Conservation (phyloP, 805 yeast species). For the Suhomyces tanzawaensis region DNA sequence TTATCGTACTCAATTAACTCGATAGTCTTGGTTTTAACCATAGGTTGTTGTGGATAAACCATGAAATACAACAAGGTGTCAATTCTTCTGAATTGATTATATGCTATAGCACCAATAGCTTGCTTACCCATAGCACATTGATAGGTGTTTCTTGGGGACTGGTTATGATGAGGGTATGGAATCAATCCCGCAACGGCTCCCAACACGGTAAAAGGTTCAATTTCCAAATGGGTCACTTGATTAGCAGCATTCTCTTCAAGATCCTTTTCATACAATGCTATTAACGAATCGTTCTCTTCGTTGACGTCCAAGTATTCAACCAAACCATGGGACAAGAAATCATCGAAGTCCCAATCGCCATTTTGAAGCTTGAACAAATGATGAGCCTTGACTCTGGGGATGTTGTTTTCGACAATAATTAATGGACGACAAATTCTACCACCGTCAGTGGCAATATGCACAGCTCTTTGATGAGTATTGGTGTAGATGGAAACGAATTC, state of each 20-base stretch:
- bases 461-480: constrained; percentile 86
- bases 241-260: constrained; percentile 41
- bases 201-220: constrained; percentile 88
- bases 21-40: constrained; percentile 97
- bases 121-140: constrained; percentile 98
- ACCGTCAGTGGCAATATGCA: constrained; percentile 98
- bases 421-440: constrained; percentile 97
- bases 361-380: constrained; percentile 62
- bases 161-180: constrained; percentile 92
- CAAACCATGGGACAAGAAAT: constrained; percentile 77
- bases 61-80: constrained; percentile 89
- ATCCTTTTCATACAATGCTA: constrained; percentile 54
- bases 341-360: constrained; percentile 87
- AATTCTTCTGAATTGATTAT: constrained; percentile 92
- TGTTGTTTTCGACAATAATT: constrained; percentile 76
- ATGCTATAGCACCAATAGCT: constrained; percentile 99
- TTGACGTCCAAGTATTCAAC: constrained; percentile 94
- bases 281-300: constrained; percentile 16
- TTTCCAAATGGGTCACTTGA: constrained; percentile 79
- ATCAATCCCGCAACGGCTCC: constrained; percentile 93
- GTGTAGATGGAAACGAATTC: constrained; percentile 90
- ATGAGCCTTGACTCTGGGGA: constrained; percentile 64
- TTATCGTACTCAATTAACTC: constrained; percentile 94
- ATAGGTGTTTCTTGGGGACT: constrained; percentile 88
- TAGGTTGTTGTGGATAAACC: constrained; percentile 99